These are phyloP conservation scores for Strigomonas culicis DNA, from an alignment of 208 protist genomes.

Conservation along the genomic window DNA sequence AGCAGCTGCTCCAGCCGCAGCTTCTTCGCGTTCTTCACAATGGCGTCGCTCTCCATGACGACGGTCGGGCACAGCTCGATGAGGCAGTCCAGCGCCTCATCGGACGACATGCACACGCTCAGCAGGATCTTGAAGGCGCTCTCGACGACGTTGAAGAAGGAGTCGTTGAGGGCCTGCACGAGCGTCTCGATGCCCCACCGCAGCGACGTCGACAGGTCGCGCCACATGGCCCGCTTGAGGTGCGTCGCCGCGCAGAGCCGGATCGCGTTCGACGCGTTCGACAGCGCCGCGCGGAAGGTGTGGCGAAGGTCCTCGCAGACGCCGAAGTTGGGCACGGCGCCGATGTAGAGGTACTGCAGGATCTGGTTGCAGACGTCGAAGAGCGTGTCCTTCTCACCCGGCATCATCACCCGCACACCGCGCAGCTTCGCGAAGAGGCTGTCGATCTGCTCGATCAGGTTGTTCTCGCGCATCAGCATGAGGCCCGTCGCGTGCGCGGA, in stretches of 20 bases:
- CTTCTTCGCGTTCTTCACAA: constrained; percentile 60
- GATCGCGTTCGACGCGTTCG: constrained; percentile 56
- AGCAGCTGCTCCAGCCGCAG: constrained; percentile 59
- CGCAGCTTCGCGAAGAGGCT: constrained; percentile 62
- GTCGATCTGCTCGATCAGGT: constrained; percentile 64
- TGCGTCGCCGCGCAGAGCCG: constrained; percentile 77
- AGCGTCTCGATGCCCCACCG: constrained; percentile 85
- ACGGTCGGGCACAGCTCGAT: constrained; percentile 78
- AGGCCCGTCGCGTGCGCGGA: constrained; percentile 78
- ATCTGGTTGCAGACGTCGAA: constrained; percentile 75
- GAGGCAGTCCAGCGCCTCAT: constrained; percentile 81
- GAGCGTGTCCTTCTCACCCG: constrained; percentile 44
- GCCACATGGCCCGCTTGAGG: constrained; percentile 73
- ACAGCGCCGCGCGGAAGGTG: constrained; percentile 55
- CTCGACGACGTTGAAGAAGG: constrained; percentile 72
- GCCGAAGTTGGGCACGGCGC: constrained; percentile 86
- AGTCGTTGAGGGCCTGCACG: constrained; percentile 71
- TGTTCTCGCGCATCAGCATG: constrained; percentile 67
- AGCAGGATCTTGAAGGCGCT: constrained; percentile 79
- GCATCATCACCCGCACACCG: constrained; percentile 40
- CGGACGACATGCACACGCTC: constrained; percentile 82
- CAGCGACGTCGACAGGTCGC: constrained; percentile 84
- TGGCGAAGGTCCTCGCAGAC: constrained; percentile 86
- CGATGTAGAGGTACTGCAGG: constrained; percentile 68
- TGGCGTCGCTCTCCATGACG: constrained; percentile 82